phyloP scores from a whole-genome alignment of 1,284 basidiomycete genomes.

The Cystobasidiaceae sp. region DNA sequence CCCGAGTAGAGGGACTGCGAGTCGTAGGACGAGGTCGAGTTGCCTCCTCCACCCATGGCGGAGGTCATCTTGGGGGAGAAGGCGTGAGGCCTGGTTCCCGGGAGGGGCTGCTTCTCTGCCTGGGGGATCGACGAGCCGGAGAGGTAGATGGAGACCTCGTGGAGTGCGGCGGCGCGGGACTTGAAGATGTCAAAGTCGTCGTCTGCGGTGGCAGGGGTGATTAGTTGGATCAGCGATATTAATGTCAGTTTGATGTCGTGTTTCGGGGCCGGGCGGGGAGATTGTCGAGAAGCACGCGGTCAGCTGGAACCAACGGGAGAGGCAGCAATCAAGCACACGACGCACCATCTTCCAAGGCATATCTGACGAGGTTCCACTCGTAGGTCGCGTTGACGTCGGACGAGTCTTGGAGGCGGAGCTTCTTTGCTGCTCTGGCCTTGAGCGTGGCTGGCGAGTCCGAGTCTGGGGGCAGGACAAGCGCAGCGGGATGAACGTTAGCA shows the following conservation, averaged over 20 bases:
- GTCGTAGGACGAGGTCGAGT: slow-evolving; percentile 26
- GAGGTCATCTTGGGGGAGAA: slow-evolving; percentile 22
- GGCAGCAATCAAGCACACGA: neutral
- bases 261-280: neutral
- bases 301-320: neutral
- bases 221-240: neutral
- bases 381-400: slow-evolving; percentile 11
- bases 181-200: slow-evolving; percentile 42
- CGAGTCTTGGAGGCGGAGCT: slow-evolving; percentile 30
- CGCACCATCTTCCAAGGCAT: slow-evolving; percentile 42
- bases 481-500: too few species aligned
- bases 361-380: slow-evolving; percentile 34
- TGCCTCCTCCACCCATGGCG: slow-evolving; percentile 27
- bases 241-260: too few species aligned
- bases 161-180: slow-evolving; percentile 28
- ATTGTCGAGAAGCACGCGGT: neutral
- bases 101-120: slow-evolving; percentile 38
- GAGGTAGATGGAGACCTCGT: slow-evolving; percentile 39
- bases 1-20: slow-evolving; percentile 31
- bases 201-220: slow-evolving; percentile 29
- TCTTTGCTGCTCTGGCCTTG: slow-evolving; percentile 31
- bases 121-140: slow-evolving; percentile 35
- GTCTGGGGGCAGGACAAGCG: neutral
- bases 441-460: slow-evolving; percentile 7
- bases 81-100: slow-evolving; percentile 32